These are phyloP conservation scores for Gnomoniopsis sp. DNA, from an alignment of 2,329 filamentous ascomycete species.

Conservation along the genomic window DNA sequence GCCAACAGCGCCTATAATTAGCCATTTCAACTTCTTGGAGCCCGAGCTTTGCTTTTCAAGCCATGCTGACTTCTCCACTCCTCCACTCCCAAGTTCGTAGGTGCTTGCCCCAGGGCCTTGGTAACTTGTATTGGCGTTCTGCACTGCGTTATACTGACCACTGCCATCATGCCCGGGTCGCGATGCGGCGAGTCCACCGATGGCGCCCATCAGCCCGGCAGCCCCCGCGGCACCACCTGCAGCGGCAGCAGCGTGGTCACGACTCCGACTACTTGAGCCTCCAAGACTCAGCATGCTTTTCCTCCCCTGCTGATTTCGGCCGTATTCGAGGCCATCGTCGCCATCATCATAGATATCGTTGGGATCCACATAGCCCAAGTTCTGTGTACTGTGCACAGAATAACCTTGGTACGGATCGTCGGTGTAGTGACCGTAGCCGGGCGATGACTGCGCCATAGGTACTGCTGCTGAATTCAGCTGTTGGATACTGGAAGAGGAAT, in stretches of 20 bases:
- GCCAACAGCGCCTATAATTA: constrained; percentile 61
- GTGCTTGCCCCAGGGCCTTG: constrained; percentile 28
- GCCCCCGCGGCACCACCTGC: constrained; percentile 43
- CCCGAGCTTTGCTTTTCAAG: constrained; percentile 54
- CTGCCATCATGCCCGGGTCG: constrained; percentile 30
- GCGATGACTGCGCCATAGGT: constrained; percentile 31
- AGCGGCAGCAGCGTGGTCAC: constrained; percentile 35
- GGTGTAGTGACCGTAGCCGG: constrained; percentile 41
- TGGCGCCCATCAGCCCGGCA: constrained; percentile 37
- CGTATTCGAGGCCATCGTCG: constrained; percentile 72
- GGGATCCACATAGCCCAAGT: constrained; percentile 66
- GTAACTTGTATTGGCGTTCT: constrained; percentile 26
- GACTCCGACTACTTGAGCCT: constrained; percentile 38
- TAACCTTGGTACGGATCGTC: constrained; percentile 68
- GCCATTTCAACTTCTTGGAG: constrained; percentile 67
- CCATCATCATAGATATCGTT: constrained; percentile 82
- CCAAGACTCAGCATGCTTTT: constrained; percentile 60
- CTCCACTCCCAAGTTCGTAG: constrained; percentile 28
- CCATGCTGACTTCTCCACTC: constrained; percentile 65
- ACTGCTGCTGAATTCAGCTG: constrained; percentile 33
- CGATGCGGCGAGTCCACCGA: constrained; percentile 37
- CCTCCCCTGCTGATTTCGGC: constrained; percentile 37
- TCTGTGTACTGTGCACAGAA: constrained; percentile 44
- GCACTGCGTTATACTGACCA: constrained; percentile 57
- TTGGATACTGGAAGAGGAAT: constrained; percentile 41